Conservation (phyloP, 2,329 filamentous ascomycete species). For the Fusarium sambucinum region DNA sequence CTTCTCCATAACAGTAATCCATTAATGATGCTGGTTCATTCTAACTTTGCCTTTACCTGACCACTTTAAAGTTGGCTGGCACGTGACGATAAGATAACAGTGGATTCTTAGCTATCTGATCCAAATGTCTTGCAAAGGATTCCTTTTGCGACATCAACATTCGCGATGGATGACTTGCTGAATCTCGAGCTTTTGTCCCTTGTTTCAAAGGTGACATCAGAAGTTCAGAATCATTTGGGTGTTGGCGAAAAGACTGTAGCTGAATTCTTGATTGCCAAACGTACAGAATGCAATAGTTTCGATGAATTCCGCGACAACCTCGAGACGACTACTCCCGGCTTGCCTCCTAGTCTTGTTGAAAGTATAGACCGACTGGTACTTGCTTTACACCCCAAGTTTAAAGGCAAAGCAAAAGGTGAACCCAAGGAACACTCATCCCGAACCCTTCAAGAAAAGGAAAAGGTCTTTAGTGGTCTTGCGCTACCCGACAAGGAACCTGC, state of each 20-base stretch:
- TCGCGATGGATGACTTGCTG: conserved; percentile 85
- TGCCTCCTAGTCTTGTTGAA: conserved; percentile 87
- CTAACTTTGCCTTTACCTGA: too few relatives aligned
- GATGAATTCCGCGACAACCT: conserved; percentile 81
- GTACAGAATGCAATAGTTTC: conserved; percentile 77
- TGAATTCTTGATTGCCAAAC: conserved; percentile 94
- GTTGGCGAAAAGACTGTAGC: conserved; percentile 94
- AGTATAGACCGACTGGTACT: conserved; percentile 90
- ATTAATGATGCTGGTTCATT: too few relatives aligned
- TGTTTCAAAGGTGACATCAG: conserved; percentile 92
- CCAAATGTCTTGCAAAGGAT: conserved; percentile 4
- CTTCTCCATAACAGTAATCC: too few relatives aligned
- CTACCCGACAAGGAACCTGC: conserved; percentile 79
- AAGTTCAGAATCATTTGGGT: conserved; percentile 93
- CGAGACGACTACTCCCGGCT: conserved; percentile 71
- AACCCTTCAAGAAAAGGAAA: conserved; percentile 77
- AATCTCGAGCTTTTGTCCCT: conserved; percentile 93
- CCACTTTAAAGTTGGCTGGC: too few relatives aligned
- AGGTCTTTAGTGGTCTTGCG: conserved; percentile 90
- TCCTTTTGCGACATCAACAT: conserved; percentile 7
- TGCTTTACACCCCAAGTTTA: conserved; percentile 92
- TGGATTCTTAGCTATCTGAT: conserved; percentile 2
- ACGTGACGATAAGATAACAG: conserved; percentile 5
- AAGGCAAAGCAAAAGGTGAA: conserved; percentile 62
- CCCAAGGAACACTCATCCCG: conserved; percentile 56